phyloP scores from a whole-genome alignment of 768 basidiomycete species.

The Pisolithus orientalis region DNA sequence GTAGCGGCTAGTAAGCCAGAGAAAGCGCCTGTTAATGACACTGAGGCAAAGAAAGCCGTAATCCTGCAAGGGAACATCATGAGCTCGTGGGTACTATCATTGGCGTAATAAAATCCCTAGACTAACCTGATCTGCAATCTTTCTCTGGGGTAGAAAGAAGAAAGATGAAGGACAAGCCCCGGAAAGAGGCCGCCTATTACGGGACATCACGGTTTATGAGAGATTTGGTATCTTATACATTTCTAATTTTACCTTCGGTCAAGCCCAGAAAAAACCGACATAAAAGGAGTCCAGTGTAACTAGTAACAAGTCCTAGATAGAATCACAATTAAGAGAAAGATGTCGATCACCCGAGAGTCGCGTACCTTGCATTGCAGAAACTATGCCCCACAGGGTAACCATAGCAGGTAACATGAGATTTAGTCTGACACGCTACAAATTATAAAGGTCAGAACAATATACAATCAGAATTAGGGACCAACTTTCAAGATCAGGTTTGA shows the following conservation, averaged over 20 bases:
- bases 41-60: conserved; percentile 33
- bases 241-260: no score
- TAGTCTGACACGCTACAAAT: conserved; percentile 37
- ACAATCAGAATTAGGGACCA: not conserved
- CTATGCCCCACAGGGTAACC: conserved; percentile 19
- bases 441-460: not conserved
- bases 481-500: conserved; percentile 41
- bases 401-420: conserved; percentile 27
- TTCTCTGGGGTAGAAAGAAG: no score
- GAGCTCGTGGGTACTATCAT: not conserved
- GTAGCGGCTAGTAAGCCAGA: conserved; percentile 59
- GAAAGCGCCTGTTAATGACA: conserved; percentile 54
- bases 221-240: no score
- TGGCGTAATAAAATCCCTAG: not conserved
- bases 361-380: conserved; percentile 53
- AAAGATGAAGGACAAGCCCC: no score
- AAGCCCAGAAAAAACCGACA: no score
- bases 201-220: not conserved
- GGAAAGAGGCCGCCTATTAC: conserved; percentile 23
- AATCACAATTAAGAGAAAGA: no score
- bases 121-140: conserved; percentile 19
- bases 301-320: no score
- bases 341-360: not conserved
- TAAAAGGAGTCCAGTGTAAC: no score
- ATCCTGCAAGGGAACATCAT: conserved; percentile 22